Evolutionary conservation across 176 grass and related monocot genomes (phyloP).

Genomic region (Pharus latifolius): DNA sequence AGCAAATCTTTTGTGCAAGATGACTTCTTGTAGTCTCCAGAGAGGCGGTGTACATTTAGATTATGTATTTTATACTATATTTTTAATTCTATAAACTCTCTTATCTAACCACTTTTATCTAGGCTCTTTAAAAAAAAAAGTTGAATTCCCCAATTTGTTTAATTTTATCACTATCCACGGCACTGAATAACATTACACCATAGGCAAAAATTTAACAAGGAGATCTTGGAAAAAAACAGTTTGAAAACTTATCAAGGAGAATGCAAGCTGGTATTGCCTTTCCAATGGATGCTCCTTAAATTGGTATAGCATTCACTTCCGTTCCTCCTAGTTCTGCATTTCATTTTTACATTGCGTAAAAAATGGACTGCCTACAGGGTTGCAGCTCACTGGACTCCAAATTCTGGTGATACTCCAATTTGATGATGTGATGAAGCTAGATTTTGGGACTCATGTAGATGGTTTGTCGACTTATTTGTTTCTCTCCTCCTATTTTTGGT

Average conservation of each 20-base stretch:
- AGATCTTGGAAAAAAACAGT: constrained; percentile 44
- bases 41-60: no score
- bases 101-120: no score
- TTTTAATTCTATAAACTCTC: no score
- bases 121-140: no score
- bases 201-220: no score
- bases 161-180: no score
- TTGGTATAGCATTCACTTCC: constrained; percentile 18
- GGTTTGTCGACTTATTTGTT: constrained; percentile 34
- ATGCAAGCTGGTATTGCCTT: constrained; percentile 57
- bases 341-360: not conserved
- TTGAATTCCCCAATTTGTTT: no score
- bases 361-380: constrained; percentile 49
- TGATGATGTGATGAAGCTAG: constrained; percentile 99
- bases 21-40: no score
- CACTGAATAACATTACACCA: no score
- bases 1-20: no score
- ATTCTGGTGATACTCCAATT: constrained; percentile 91
- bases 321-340: not conserved
- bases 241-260: constrained; percentile 54
- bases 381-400: constrained; percentile 97
- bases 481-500: not conserved
- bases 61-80: no score
- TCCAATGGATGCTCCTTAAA: constrained; percentile 56
- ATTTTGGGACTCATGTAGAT: constrained; percentile 98